These are phyloP conservation scores for Brasenia schreberi DNA, from an alignment of 164 flowering plant species.

Conservation along the genomic window DNA sequence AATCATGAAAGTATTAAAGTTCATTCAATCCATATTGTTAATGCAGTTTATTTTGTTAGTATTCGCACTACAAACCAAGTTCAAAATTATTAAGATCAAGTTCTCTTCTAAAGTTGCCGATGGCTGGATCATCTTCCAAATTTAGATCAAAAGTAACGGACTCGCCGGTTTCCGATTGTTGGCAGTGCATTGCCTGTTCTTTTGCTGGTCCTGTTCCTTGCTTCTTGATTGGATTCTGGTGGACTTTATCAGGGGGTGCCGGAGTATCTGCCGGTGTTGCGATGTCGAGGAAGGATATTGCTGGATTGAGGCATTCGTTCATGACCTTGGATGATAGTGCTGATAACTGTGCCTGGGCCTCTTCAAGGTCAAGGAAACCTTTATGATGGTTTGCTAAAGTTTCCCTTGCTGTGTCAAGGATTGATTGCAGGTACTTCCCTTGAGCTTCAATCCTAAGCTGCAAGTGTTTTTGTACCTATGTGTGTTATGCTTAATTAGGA, in stretches of 20 bases:
- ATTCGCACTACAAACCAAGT: background rate
- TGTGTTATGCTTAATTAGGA: background rate
- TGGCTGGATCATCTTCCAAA: background rate
- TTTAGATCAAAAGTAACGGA: background rate
- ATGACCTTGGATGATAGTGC: background rate
- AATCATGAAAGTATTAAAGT: too few relatives aligned
- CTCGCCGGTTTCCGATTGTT: background rate
- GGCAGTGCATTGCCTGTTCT: background rate
- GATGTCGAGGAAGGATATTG: background rate
- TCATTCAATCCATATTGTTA: too few relatives aligned
- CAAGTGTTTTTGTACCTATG: slow-evolving; percentile 1
- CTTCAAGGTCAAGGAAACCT: slow-evolving; percentile 1
- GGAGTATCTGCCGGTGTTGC: background rate
- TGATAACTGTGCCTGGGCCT: slow-evolving; percentile 1
- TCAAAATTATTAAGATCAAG: slow-evolving; percentile 2
- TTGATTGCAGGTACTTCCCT: slow-evolving; percentile 4
- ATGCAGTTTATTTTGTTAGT: background rate
- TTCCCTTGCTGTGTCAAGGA: slow-evolving; percentile 2
- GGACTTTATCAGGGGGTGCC: background rate
- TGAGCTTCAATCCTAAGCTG: slow-evolving; percentile 2
- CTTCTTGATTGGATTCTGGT: background rate
- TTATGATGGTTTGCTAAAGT: slow-evolving; percentile 1
- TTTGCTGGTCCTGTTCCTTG: background rate
- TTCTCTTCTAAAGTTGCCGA: background rate
- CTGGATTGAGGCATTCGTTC: slow-evolving; percentile 1